These are phyloP conservation scores for Leccinum truebloodii DNA, from an alignment of 768 basidiomycete genomes.

Conservation along the genomic window DNA sequence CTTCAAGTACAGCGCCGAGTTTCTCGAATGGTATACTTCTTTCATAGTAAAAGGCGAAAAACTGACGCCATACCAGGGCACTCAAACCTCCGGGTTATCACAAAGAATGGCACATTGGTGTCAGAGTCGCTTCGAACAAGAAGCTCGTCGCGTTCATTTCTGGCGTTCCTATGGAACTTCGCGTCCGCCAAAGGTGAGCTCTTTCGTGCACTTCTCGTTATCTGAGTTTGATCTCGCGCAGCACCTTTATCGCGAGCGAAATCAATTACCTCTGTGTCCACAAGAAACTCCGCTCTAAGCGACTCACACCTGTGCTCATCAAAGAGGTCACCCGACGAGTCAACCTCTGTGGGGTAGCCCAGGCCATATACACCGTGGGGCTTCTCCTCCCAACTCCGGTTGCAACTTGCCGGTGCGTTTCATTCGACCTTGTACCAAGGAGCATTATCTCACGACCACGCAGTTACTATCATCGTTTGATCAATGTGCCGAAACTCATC, in stretches of 20 bases:
- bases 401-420: constrained; percentile 70
- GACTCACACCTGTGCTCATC: constrained; percentile 93
- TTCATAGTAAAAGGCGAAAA: background rate
- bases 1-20: constrained; percentile 94
- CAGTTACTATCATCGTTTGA: constrained; percentile 89
- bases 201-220: background rate
- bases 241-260: constrained; percentile 73
- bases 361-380: constrained; percentile 96
- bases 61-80: constrained; percentile 58
- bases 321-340: constrained; percentile 96
- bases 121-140: constrained; percentile 85
- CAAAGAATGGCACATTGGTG: constrained; percentile 95
- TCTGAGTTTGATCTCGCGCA: constrained; percentile 32
- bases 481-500: constrained; percentile 91
- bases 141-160: constrained; percentile 97
- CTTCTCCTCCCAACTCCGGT: constrained; percentile 93
- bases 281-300: constrained; percentile 95
- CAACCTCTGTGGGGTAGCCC: constrained; percentile 87
- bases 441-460: constrained; percentile 7
- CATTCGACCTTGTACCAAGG: background rate
- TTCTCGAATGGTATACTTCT: constrained; percentile 74
- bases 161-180: constrained; percentile 83
- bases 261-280: constrained; percentile 98
- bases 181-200: constrained; percentile 81
- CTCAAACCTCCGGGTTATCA: constrained; percentile 91